Evolutionary conservation across 495 filamentous ascomycete genomes (phyloP), one percentile per base, ranked within the genome.

Genomic region (Lepraria neglecta): DNA sequence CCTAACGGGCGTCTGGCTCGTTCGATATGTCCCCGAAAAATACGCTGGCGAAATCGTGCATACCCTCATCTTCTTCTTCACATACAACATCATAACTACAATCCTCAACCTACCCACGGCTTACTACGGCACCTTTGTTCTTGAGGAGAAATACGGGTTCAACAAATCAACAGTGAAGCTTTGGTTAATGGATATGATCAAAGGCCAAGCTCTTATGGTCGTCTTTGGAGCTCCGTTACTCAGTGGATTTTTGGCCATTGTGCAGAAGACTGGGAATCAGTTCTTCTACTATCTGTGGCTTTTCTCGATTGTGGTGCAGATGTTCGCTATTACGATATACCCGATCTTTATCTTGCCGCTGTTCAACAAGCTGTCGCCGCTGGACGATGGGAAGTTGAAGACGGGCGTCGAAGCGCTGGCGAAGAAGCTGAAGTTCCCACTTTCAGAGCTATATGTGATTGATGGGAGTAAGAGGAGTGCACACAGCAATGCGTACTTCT

Each of bases 231-330:
- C 88, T 57, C 94, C 95, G 4, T 86, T 97, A 64, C 88, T 96
- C 62, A 86, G 87, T 59, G 94, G 87, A 30, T 91, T 97, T 75
- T 81, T 98, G 63, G 81, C 84, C 69, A 97, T 97, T 68, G 82
- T 97, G 62, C 86, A 96, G 74, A 88, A 85, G 74, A 95, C 94
- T 35, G 94, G 92, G 52, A 87, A 82, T 69, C 82, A 85, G 71
- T 98, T 97, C 79, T 97, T 96, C 81, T 95, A 92, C 77, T 98
- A 96, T 69, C 84, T 97, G 63, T 98, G 92, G 92, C 73, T 96
- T 47, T 97, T 97, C 68, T 87, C 85, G 61, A 81, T 96, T 60
- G 84, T 82, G 51, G 81, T 97, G 38, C 92, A 96, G 76, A 78
- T 96, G 63, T 91, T 94, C 72, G 90, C 88, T 73, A 96, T 97